Base-by-base conservation (phyloP, 2,329 filamentous ascomycete genomes). In the Aspergillus felis region DNA sequence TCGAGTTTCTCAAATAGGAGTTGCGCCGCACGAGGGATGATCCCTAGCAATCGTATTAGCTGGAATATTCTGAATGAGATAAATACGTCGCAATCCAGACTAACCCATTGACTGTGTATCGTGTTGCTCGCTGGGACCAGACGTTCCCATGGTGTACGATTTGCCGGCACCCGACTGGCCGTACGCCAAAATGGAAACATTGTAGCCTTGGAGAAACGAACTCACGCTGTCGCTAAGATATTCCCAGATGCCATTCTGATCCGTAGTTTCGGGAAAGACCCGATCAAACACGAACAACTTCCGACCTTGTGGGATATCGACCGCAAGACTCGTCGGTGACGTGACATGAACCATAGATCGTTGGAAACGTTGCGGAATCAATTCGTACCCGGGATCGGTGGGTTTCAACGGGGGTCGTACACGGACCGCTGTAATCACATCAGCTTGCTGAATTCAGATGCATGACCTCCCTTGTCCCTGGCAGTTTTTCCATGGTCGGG, bases 101-200 rank as follows among this genome's bases (percentile, higher is more conserved):
- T 75, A 82, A 94, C 91, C 92, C 89, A 93, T 94, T 29, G 85
- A 75, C 7, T 88, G 83, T 29, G 81, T 64, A 66, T 93, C 82
- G 27, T 79, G 81, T 69, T 95, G 89, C 68, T 97, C 92, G 24
- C 75, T 75, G 1, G 92, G 91, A 4, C 92, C 92, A 0, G 93
- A 92, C 0, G 94, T 99, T 57, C 94, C 94, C 94, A 99, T 99
- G 0, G 94, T 99, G 72, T 96, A 97, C 2, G 93, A 97, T 78
- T 99, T 99, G 66, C 94, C 94, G 10, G 94, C 92, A 56, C 94
- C 94, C 28, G 94, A 99, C 79, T 99, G 94, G 64, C 94, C 94
- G 70, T 99, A 99, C 50, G 94, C 94, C 67, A 99, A 80, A 51
- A 99, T 86, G 3, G 94, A 99, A 57, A 99, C 94, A 84, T 99